phyloP scores from a whole-genome alignment of 441 rosid species.

The Eutrema salsugineum region DNA sequence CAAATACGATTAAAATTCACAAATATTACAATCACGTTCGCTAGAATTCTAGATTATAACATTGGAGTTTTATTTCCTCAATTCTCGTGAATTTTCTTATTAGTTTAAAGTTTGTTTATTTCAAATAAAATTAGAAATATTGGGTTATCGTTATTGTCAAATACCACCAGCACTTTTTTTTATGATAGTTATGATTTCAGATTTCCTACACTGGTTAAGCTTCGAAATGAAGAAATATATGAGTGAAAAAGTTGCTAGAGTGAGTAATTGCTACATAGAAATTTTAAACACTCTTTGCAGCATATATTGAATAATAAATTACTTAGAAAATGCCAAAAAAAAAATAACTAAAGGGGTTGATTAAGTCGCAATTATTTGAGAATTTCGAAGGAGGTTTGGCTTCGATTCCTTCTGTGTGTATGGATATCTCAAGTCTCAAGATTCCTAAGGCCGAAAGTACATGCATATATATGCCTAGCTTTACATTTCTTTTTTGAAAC shows the following conservation, averaged over 20 bases:
- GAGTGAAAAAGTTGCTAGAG: conserved; percentile 4
- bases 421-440: conserved; percentile 25
- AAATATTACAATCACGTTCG: background rate
- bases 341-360: background rate
- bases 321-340: conserved; percentile 12
- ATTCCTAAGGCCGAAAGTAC: conserved; percentile 9
- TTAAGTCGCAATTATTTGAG: background rate
- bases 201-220: background rate
- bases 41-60: background rate
- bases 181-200: background rate
- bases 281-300: conserved; percentile 13
- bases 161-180: background rate
- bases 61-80: background rate
- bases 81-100: background rate
- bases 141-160: background rate
- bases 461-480: background rate
- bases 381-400: background rate
- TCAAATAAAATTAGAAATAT: background rate
- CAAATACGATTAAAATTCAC: background rate
- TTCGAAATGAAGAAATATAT: background rate
- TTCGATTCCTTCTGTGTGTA: conserved; percentile 17
- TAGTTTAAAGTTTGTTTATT: background rate
- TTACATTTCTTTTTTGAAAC: background rate
- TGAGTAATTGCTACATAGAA: conserved; percentile 14
- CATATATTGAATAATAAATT: conserved; percentile 14